Base-by-base conservation (phyloP, 306 rosid species). In the Myrica gale region DNA sequence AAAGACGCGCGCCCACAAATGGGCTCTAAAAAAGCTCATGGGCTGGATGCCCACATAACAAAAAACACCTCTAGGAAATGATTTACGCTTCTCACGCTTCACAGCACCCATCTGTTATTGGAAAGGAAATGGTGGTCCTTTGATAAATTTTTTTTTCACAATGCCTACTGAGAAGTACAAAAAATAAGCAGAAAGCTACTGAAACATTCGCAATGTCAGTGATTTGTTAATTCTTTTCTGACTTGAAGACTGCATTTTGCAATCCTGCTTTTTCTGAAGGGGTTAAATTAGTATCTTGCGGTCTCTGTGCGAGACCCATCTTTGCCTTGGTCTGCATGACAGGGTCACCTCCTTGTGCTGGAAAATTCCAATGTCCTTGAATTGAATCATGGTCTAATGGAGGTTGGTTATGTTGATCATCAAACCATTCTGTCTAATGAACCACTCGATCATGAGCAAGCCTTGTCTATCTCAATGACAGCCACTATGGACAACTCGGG, bases 381-480 rank as follows among this genome's bases (percentile, higher is more conserved):
- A 50, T 73, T 91, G 81, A 91, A 90, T 83, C 98, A 91, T 85
- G 98, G 94, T 74, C 77, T 90, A 78, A 94, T 94, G 98, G 98
- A 94, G 84, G 90, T 72, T 16, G 91, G 94, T 51, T 94, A 94
- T 83, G 85, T 90, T 74, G 82, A 84, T 76, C 94, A 94, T 80
- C 76, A 85, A 76, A 68, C 77, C 63, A 42, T 72, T 47, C 84
- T 80, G 61, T 78, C 81, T 79, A 70, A 73, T 7, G 87, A 82
- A 76, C 66, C 74, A 12, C 69, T 83, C 6, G 82, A 90, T 68
- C 74, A 82, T 68, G 90, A 42, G 73, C 79, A 82, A 53, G 51
- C 80, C 70, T 84, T 89, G 68, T 94, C 98, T 65, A 80, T 94
- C 85, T 94, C 97, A 75, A 91, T 94, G 98, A 89, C 92, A 62